phyloP scores from a whole-genome alignment of 345 rosid genomes.

The Sonneratia caseolaris region DNA sequence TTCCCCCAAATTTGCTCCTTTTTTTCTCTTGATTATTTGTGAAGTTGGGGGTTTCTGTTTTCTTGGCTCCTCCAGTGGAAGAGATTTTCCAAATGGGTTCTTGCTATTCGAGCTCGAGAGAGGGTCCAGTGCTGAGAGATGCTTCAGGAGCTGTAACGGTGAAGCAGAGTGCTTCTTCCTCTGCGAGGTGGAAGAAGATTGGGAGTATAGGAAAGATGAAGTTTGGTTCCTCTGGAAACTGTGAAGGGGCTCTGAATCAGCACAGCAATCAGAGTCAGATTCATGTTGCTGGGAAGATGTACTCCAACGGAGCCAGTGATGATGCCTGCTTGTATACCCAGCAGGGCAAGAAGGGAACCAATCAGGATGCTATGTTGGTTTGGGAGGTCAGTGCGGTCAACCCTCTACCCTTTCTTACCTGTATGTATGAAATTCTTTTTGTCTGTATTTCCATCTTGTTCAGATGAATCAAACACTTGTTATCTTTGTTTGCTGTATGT shows the following conservation, averaged over 20 bases:
- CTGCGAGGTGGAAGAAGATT: conserved; percentile 48
- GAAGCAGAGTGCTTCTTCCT: conserved; percentile 14
- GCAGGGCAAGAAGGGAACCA: conserved; percentile 94
- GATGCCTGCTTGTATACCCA: conserved; percentile 76
- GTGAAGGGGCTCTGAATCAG: conserved; percentile 10
- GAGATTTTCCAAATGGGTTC: conserved; percentile 46
- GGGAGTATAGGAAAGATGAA: conserved; percentile 20
- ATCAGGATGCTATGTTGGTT: conserved; percentile 94
- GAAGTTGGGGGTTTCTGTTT: neutral
- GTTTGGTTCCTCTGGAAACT: conserved; percentile 9
- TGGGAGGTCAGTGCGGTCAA: conserved; percentile 58
- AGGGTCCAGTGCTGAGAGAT: conserved; percentile 23
- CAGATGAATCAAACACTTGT: neutral
- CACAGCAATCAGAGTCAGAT: conserved; percentile 20
- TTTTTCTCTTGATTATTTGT: neutral
- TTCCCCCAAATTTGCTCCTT: neutral
- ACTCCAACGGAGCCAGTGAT: conserved; percentile 48
- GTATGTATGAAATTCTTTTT: neutral
- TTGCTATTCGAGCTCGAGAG: conserved; percentile 42
- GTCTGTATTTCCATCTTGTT: neutral
- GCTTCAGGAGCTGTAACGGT: conserved; percentile 9
- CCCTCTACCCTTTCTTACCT: neutral
- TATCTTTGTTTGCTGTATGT: neutral
- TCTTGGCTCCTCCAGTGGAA: neutral
- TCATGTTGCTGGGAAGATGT: conserved; percentile 44